Conservation (phyloP, 1,284 basidiomycete genomes). For the Rhodotorula glutinis region DNA sequence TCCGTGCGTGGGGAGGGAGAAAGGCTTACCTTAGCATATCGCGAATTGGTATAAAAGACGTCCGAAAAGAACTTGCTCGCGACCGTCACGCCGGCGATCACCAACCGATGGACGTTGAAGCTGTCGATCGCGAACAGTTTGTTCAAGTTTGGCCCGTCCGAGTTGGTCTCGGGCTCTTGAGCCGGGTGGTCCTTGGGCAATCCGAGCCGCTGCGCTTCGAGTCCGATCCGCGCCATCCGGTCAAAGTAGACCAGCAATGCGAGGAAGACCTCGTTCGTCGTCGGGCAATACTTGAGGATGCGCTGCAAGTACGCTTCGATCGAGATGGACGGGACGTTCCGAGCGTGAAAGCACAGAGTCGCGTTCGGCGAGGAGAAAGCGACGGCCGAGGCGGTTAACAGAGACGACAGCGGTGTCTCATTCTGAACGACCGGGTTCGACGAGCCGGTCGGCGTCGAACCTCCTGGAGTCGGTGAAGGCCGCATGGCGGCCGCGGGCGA, state of each 20-base stretch:
- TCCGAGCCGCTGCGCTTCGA: slow-evolving; percentile 36
- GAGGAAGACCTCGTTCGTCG: slow-evolving; percentile 96
- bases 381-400: slow-evolving; percentile 71
- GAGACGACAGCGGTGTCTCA: slow-evolving; percentile 36
- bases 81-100: slow-evolving; percentile 96
- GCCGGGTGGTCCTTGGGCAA: slow-evolving; percentile 32
- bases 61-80: slow-evolving; percentile 99
- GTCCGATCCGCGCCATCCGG: slow-evolving; percentile 57
- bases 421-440: background rate
- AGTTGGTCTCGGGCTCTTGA: slow-evolving; percentile 10
- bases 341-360: slow-evolving; percentile 88
- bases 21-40: slow-evolving; percentile 91
- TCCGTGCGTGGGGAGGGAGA: no score
- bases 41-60: slow-evolving; percentile 98
- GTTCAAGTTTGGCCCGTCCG: slow-evolving; percentile 35
- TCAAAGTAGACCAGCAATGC: slow-evolving; percentile 95
- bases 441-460: background rate
- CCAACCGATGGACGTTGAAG: slow-evolving; percentile 91
- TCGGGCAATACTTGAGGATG: slow-evolving; percentile 97
- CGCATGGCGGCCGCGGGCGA: slow-evolving; percentile 41
- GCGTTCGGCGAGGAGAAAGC: slow-evolving; percentile 76
- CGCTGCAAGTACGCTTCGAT: slow-evolving; percentile 92
- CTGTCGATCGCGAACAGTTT: slow-evolving; percentile 83
- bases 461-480: background rate
- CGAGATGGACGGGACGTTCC: slow-evolving; percentile 89